Evolutionary conservation across 345 rosid species (phyloP), one percentile per base, ranked within the genome.

Genomic region (Corchorus olitorius): DNA sequence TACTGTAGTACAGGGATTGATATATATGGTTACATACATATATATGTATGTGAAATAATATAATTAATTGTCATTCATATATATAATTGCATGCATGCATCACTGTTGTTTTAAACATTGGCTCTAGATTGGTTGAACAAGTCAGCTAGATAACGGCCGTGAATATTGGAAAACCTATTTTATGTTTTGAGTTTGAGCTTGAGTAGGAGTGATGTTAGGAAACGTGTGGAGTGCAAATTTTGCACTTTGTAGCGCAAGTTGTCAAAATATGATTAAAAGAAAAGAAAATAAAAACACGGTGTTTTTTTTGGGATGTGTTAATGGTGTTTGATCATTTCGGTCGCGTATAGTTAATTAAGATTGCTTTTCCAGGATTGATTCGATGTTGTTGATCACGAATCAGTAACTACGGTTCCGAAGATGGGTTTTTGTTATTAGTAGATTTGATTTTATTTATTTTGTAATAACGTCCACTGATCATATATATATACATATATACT

Each of bases 121-220:
- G 43, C 6, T 39, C 6, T 39, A 39, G 43, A 39, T 39, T 4
- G 43, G 43, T 39, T 39, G 43, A 39, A 39, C 6, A 39, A 39
- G 43, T 39, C 43, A 39, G 43, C 43, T 39, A 39, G 43, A 6
- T 39, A 3, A 39, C 43, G 43, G 43, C 43, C 43, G 43, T 39
- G 6, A 39, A 39, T 39, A 39, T 39, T 39, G 43, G 43, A 55
- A 37, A 48, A n/a, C 27, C 27, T 27, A 27, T 27, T 27, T 27
- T 27, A 27, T 27, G 27, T 27, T 0, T 27, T 67, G 70, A 65
- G 3, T 13, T 20, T 20, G 37, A 53, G 60, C n/a, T 70, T 17
- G 59, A 50, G 27, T 53, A 70, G 59, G 74, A 55, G 62, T 52
- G 15, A 17, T 34, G 10, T 53, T 53, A 34, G 74, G 62, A 70